Base-by-base conservation (phyloP, 192 early-diverging fungal genomes). In the Coemansia sp. region DNA sequence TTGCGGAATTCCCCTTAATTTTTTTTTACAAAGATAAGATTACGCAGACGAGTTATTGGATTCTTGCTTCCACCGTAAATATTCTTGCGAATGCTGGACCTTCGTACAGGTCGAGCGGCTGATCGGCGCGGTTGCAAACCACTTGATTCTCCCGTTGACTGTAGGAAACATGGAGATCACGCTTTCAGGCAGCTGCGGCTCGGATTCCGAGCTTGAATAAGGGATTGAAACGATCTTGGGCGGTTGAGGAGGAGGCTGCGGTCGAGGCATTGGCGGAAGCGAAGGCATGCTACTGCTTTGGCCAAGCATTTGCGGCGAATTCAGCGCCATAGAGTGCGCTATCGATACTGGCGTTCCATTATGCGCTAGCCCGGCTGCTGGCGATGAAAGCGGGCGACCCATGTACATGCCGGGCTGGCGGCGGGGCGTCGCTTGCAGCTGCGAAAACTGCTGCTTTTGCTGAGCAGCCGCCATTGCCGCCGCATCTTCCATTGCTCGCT, bases 401-500 rank as follows among this genome's bases (percentile, higher is more conserved):
- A 38, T 14, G n/a, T 41, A 49, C 2, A 41, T 12, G 23, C 40
- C 52, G 34, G 32, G 55, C 44, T 16, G 28, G n/a, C 47, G 54
- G 17, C 49, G 40, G 20, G 47, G 53, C 11, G 53, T 14, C 55
- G 32, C 28, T 15, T 21, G 55, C 43, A 36, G 43, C 31, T 14
- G 40, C 40, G 14, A 45, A 54, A 15, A 66, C 66, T 2, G 62
- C 66, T 3, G 58, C 48, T 45, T 16, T 18, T 45, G 43, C 47
- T 49, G 47, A 4, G 26, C 26, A 3, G 64, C 71, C 10, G 48
- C 54, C 8, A 42, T 42, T 7, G 53, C 60, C 1, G 72, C 72
- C 0, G 73, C 73, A 39, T 69, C 66, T 48, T 76, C 73, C 54
- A 58, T 62, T 5, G 66, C 73, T 10, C 66, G 73, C 58, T 69